Percentiles rank a stretch among this genome's conserved stretches.
Evolutionary conservation across 2,329 filamentous ascomycete genomes (phyloP).

Genomic region (Pseudogymnoascus pannorum): DNA sequence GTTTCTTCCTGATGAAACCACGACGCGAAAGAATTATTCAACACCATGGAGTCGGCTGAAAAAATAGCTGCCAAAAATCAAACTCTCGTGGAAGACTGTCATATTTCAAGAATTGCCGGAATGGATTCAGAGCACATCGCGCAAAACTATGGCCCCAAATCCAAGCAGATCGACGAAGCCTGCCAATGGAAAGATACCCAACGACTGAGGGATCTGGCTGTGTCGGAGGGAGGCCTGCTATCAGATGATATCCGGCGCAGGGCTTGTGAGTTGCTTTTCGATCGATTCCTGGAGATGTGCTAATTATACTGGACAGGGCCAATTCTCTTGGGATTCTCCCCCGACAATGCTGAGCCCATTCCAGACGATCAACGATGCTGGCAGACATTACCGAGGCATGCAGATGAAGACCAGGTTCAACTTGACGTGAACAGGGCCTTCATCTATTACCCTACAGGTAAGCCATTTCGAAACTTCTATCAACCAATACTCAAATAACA

Average conservation of each 20-base stretch:
- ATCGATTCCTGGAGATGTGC: constrained; percentile 11
- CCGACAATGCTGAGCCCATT: constrained; percentile 15
- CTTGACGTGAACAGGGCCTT: constrained; percentile 95
- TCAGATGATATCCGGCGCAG: constrained; percentile 59
- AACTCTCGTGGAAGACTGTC: constrained; percentile 31
- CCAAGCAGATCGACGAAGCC: constrained; percentile 37
- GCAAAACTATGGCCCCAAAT: neutral
- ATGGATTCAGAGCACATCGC: neutral
- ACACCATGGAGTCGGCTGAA: constrained; percentile 2
- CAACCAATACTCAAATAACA: constrained; percentile 21
- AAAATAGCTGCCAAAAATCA: neutral
- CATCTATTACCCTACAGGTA: constrained; percentile 86
- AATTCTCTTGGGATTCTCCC: constrained; percentile 42
- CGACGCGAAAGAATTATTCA: neutral
- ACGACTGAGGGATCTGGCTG: constrained; percentile 50
- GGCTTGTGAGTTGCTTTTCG: constrained; percentile 60
- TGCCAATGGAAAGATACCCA: constrained; percentile 52
- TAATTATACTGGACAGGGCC: constrained; percentile 47
- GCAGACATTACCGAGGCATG: constrained; percentile 60
- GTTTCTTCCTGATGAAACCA: neutral
- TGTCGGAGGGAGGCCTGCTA: constrained; percentile 59
- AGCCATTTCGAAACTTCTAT: constrained; percentile 25
- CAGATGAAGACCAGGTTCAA: constrained; percentile 83
- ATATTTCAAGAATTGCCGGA: constrained; percentile 34
- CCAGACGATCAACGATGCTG: constrained; percentile 22